Evolutionary conservation across 805 yeast genomes (phyloP).

Genomic region (Candida mattraensis): DNA sequence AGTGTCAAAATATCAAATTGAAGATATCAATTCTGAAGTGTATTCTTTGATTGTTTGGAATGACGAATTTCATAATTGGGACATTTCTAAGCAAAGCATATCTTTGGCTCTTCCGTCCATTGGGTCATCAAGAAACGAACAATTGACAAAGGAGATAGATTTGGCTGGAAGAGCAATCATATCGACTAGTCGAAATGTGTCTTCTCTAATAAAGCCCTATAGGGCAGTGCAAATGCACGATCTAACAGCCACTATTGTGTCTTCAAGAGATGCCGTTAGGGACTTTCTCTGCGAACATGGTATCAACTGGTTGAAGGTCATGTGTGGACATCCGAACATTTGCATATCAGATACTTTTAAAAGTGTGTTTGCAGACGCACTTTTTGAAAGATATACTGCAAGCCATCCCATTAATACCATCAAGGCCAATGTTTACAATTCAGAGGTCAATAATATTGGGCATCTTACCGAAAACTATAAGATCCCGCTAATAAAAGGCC

Average conservation of each 20-base stretch:
- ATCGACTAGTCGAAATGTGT: conserved; percentile 32
- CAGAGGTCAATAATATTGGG: conserved; percentile 26
- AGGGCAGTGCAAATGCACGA: conserved; percentile 36
- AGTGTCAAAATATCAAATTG: conserved; percentile 32
- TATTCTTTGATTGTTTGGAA: conserved; percentile 69
- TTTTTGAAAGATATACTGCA: conserved; percentile 39
- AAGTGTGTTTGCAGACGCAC: conserved; percentile 41
- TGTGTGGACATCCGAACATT: conserved; percentile 38
- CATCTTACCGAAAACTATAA: conserved; percentile 35
- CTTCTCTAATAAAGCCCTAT: conserved; percentile 16
- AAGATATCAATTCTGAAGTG: conserved; percentile 36
- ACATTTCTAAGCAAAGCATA: conserved; percentile 26
- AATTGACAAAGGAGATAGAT: conserved; percentile 46
- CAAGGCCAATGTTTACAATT: conserved; percentile 16
- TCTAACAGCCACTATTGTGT: conserved; percentile 53
- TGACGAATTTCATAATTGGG: conserved; percentile 68
- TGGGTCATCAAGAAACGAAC: conserved; percentile 5
- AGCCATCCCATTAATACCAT: conserved; percentile 32
- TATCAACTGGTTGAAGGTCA: conserved; percentile 51
- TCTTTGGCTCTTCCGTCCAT: conserved; percentile 15
- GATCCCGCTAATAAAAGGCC: conserved; percentile 37
- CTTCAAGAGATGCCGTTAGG: conserved; percentile 50
- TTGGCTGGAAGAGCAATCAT: conserved; percentile 50
- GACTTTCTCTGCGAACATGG: conserved; percentile 46
- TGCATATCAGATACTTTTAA: conserved; percentile 41